A percentile compares a stretch with the other conserved stretches of the same genome.
Evolutionary conservation across 495 filamentous ascomycete species (phyloP).

Genomic region (Staphylotrichum tortipilum): DNA sequence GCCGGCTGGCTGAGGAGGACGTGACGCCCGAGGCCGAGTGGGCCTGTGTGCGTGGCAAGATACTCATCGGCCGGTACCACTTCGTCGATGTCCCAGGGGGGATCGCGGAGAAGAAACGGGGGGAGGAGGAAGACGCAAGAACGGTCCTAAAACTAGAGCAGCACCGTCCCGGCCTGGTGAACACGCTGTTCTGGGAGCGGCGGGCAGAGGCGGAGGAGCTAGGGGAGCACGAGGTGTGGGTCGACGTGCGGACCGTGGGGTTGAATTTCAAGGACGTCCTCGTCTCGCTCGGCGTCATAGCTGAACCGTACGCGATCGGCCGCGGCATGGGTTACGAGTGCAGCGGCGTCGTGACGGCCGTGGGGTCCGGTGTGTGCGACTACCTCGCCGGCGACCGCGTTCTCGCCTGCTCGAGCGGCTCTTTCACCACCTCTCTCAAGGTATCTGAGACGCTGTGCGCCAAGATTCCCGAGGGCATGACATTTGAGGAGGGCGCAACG

Average conservation of each 20-base stretch:
- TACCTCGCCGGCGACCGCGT: conserved; percentile 36
- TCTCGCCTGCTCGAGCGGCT: conserved; percentile 24
- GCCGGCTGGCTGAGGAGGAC: too few relatives aligned
- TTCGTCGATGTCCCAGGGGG: too few relatives aligned
- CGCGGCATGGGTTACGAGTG: conserved; percentile 21
- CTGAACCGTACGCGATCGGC: not conserved
- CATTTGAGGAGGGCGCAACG: conserved; percentile 37
- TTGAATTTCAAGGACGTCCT: not conserved
- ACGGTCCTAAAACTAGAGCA: too few relatives aligned
- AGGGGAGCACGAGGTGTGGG: not conserved
- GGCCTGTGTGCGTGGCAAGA: too few relatives aligned
- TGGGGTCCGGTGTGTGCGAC: conserved; percentile 5
- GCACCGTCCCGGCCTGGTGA: too few relatives aligned
- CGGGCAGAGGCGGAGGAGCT: not conserved
- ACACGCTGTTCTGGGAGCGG: too few relatives aligned
- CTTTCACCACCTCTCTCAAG: too few relatives aligned
- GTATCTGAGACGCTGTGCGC: conserved; percentile 7
- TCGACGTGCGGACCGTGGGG: not conserved
- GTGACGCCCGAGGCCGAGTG: too few relatives aligned
- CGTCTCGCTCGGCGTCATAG: not conserved
- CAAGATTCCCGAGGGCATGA: conserved; percentile 27
- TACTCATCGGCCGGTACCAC: too few relatives aligned
- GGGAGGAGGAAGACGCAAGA: too few relatives aligned
- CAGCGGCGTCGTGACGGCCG: too few relatives aligned
- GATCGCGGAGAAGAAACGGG: too few relatives aligned